Base-by-base conservation (phyloP, 2,329 filamentous ascomycete genomes). In the Bipolaris bicolor region DNA sequence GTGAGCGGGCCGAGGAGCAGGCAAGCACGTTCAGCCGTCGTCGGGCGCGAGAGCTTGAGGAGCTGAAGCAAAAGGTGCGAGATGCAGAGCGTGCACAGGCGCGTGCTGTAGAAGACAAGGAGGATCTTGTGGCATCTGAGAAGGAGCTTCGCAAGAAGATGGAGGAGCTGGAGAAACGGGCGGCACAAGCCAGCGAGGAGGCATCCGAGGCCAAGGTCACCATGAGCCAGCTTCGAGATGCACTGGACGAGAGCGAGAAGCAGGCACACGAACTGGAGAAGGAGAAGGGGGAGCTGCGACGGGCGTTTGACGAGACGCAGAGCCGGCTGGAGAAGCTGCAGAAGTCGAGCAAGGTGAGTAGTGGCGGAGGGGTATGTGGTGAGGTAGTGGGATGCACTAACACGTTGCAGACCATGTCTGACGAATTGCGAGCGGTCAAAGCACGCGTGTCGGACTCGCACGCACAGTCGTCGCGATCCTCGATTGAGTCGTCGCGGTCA, bases 1-100 rank as follows among this genome's bases (percentile, higher is more conserved):
- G 95, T 16, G 95, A 99, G 73, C 87, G 92, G 2, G 88, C 92
- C 2, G 94, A 99, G 76, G 93, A 98, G 61, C 93, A 98, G 77
- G 88, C 92, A 2, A 91, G 87, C 68, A 90, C 88, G 0, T 83
- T 90, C 47, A 90, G 89, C 11, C 85, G 94, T 50, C 86, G 90
- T 41, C 88, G 89, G 59, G 86, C 90, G 6, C 84, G 93, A 46
- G 95, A 98, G 79, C 82, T 91, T 3, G 95, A 98, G 73, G 94
- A 98, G 65, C 81, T 97, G 37, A 92, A 89, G 75, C 82, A 83
- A 49, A 90, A 88, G 76, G 83, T 93, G 10, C 87, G 91, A 6
- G 93, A 97, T 61, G 86, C 91, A 0, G 94, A 98, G 77, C 86
- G 88, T 10, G 87, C 91, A 49, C 80, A 92, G 52, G 89, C 89